Percentiles rank a stretch among this genome's conserved stretches.
These are phyloP conservation scores for Oenanthe javanica DNA, from an alignment of 140 eudicot genomes.

Conservation along the genomic window DNA sequence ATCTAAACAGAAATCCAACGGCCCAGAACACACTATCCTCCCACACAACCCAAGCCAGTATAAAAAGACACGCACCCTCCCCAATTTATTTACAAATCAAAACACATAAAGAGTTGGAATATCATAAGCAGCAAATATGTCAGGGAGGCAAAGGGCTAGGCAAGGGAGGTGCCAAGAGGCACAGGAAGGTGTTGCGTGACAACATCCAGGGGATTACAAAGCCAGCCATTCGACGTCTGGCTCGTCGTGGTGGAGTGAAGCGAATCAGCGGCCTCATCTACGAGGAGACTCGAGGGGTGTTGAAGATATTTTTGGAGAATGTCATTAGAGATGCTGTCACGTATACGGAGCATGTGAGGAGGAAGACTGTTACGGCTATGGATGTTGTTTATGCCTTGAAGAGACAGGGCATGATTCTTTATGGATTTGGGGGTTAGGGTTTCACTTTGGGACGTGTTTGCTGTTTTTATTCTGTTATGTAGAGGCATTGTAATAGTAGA, in stretches of 20 bases:
- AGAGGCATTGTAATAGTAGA: neutral
- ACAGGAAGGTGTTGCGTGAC: neutral
- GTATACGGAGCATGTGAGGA: neutral
- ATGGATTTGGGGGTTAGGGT: slow-evolving; percentile 6
- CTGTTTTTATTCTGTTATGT: neutral
- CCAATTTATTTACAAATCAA: neutral
- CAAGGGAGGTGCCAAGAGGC: slow-evolving; percentile 2
- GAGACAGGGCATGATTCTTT: neutral
- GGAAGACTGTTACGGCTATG: neutral
- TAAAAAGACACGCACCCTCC: neutral
- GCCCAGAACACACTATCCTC: neutral
- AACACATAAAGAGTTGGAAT: neutral
- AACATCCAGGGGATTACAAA: neutral
- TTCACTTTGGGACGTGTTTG: neutral
- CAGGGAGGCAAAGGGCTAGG: slow-evolving; percentile 10
- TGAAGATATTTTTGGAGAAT: neutral
- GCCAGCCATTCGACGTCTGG: neutral
- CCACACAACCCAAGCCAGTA: neutral
- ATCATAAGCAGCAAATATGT: neutral
- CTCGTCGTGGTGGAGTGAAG: neutral
- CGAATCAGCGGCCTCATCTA: neutral
- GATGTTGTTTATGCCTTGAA: neutral
- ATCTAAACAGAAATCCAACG: neutral
- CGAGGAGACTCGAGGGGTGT: neutral
- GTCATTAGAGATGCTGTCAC: neutral